phyloP scores from a whole-genome alignment of 2,329 filamentous ascomycete genomes.

The Colletotrichum endophyticum region DNA sequence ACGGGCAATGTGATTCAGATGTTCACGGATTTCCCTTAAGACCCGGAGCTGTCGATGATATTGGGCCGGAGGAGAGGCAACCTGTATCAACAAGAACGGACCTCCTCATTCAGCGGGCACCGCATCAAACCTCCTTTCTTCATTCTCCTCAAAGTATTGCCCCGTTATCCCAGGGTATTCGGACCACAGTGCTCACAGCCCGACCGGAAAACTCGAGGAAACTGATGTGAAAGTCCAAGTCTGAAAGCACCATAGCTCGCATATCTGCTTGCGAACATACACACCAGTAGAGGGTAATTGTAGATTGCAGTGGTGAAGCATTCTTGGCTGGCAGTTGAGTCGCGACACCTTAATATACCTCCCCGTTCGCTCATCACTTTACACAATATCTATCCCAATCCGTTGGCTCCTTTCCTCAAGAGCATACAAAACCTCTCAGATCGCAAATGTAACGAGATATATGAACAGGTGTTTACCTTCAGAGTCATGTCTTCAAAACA shows the following conservation, averaged over 20 bases:
- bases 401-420: accelerated
- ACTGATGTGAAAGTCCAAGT: accelerated
- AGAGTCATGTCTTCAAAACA: background rate
- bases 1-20: background rate
- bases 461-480: accelerated
- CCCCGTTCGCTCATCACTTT: accelerated
- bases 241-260: background rate
- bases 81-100: accelerated
- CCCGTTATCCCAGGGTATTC: background rate
- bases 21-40: too few species aligned
- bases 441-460: accelerated
- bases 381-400: background rate
- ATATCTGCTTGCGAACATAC: accelerated
- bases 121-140: background rate
- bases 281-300: accelerated
- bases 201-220: accelerated
- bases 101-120: accelerated
- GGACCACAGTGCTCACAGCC: accelerated
- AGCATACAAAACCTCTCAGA: accelerated
- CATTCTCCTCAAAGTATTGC: background rate
- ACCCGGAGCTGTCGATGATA: too few species aligned
- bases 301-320: background rate
- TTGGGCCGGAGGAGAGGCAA: accelerated
- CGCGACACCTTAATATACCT: accelerated
- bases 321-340: accelerated